Conservation (phyloP, 768 basidiomycete genomes). For the Rhodosporidiobolus sp. region DNA sequence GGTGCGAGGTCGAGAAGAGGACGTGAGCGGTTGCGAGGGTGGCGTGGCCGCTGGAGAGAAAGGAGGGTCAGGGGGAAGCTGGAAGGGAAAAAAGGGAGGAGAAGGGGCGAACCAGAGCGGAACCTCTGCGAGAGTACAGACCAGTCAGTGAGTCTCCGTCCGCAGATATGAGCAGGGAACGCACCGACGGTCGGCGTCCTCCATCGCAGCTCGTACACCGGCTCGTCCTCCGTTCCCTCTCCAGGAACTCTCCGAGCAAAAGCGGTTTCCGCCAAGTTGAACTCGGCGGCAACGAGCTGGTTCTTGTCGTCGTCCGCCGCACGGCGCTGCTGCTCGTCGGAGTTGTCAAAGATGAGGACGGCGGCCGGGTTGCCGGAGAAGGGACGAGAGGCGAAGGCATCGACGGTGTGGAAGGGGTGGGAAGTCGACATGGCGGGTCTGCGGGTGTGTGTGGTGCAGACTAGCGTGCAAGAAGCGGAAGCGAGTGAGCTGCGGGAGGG, state of each 20-base stretch:
- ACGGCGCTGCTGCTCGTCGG: constrained; percentile 24
- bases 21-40: constrained; percentile 47
- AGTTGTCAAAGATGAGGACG: constrained; percentile 44
- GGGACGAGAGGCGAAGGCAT: constrained; percentile 47
- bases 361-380: constrained; percentile 49
- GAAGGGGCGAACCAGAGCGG: constrained; percentile 42
- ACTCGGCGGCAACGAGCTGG: constrained; percentile 41
- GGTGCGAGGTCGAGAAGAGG: constrained; percentile 39
- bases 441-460: too few relatives aligned
- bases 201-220: constrained; percentile 45
- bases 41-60: constrained; percentile 45
- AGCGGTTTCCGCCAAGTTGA: constrained; percentile 45
- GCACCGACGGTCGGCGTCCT: constrained; percentile 41
- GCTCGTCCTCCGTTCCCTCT: constrained; percentile 1
- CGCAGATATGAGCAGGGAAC: neutral
- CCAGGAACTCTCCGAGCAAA: constrained; percentile 26
- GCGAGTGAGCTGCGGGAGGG: too few relatives aligned
- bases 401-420: constrained; percentile 40
- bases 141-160: neutral
- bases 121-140: constrained; percentile 27
- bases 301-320: constrained; percentile 6
- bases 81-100: neutral
- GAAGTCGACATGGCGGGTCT: neutral
- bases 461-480: too few relatives aligned
- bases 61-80: neutral